A percentile compares a stretch with the other conserved stretches of the same genome.
These are phyloP conservation scores for Kwoniella sp. DNA, from an alignment of 768 basidiomycete genomes.

Conservation along the genomic window DNA sequence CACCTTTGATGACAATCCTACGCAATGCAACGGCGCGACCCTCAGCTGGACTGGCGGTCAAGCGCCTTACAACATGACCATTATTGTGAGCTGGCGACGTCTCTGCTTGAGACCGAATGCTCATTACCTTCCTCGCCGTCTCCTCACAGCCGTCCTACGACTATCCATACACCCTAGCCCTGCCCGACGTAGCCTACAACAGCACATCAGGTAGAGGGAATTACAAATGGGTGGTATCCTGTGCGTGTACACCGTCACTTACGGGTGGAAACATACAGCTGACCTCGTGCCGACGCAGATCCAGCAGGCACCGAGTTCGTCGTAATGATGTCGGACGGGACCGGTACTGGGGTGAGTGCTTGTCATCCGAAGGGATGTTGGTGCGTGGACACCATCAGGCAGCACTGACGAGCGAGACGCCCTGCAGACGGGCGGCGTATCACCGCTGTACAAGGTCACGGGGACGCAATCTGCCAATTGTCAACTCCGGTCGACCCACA, in stretches of 20 bases:
- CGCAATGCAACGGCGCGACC: slow-evolving; percentile 24
- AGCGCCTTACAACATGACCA: slow-evolving; percentile 31
- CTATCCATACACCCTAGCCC: slow-evolving; percentile 31
- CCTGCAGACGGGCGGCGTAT: slow-evolving; percentile 35
- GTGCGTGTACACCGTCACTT: slow-evolving; percentile 17
- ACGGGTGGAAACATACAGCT: not conserved
- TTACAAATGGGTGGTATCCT: slow-evolving; percentile 37
- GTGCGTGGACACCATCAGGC: not conserved
- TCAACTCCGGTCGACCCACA: slow-evolving; percentile 16
- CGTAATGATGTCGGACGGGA: slow-evolving; percentile 38
- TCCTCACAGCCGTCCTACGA: slow-evolving; percentile 33
- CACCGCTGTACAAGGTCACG: slow-evolving; percentile 29
- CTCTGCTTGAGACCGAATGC: not conserved
- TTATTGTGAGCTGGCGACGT: slow-evolving; percentile 24
- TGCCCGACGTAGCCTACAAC: slow-evolving; percentile 28
- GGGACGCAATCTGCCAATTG: too few relatives aligned
- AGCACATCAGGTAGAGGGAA: slow-evolving; percentile 12
- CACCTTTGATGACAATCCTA: slow-evolving; percentile 2
- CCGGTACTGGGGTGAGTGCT: slow-evolving; percentile 34
- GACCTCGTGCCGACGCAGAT: slow-evolving; percentile 13
- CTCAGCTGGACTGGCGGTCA: slow-evolving; percentile 31
- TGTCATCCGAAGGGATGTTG: too few relatives aligned
- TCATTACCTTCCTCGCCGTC: not conserved
- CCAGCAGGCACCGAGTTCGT: slow-evolving; percentile 29
- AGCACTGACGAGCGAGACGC: not conserved